Conservation (phyloP, 257 asterid species). For the Petunia secreta region DNA sequence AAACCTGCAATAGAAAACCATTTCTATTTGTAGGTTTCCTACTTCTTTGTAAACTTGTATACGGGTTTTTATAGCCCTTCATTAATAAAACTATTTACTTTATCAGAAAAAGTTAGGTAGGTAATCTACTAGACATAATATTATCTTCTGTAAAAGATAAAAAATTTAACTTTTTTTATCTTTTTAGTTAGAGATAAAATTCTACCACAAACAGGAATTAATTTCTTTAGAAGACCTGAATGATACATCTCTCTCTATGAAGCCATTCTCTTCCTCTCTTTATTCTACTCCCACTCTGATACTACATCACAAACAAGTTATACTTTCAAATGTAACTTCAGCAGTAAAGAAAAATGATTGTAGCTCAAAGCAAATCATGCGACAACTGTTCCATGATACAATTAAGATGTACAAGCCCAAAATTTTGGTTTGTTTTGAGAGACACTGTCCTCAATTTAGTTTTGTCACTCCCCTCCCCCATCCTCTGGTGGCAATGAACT, state of each 20-base stretch:
- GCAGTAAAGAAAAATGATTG: background rate
- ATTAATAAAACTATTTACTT: too few species aligned
- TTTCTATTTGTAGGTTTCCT: too few species aligned
- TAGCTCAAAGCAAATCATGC: constrained; percentile 11
- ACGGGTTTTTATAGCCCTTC: too few species aligned
- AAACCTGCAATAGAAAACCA: too few species aligned
- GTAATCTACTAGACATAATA: background rate
- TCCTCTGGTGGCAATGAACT: constrained; percentile 21
- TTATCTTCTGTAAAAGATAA: background rate
- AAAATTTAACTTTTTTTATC: background rate
- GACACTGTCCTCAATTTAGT: background rate
- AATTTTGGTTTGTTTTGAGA: background rate
- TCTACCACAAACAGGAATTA: background rate
- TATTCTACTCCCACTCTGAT: background rate
- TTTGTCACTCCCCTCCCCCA: background rate
- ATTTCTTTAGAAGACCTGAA: background rate
- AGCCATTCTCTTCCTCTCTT: background rate
- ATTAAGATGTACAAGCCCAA: background rate
- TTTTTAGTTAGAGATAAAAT: background rate
- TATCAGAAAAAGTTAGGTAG: background rate
- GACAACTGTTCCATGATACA: background rate
- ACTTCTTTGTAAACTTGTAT: too few species aligned
- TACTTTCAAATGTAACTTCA: constrained; percentile 18
- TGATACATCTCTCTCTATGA: background rate
- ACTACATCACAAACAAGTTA: constrained; percentile 15